phyloP scores from a whole-genome alignment of 176 grass and related monocot species.

The Areca catechu region DNA sequence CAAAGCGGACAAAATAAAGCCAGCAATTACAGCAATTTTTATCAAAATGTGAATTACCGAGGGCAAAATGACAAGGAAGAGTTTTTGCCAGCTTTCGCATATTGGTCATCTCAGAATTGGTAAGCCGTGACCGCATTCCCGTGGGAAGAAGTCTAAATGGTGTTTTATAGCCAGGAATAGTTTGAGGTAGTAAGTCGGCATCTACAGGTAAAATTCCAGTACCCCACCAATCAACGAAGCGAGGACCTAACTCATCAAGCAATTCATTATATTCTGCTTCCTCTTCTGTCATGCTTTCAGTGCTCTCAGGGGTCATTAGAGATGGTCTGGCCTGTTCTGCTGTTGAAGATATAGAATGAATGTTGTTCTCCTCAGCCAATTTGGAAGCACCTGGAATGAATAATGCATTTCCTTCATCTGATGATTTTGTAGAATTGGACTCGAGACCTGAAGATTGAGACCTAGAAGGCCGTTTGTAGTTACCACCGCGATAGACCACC shows the following conservation, averaged over 20 bases:
- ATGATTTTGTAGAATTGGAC: constrained; percentile 18
- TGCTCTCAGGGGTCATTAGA: constrained; percentile 24
- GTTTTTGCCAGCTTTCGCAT: constrained; percentile 58
- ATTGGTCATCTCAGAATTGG: constrained; percentile 73
- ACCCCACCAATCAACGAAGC: constrained; percentile 91
- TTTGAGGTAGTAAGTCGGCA: constrained; percentile 72
- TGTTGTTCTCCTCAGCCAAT: constrained; percentile 13
- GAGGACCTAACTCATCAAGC: constrained; percentile 75
- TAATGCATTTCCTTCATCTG: constrained; percentile 26
- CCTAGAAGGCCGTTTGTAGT: constrained; percentile 58
- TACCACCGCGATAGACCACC: constrained; percentile 74
- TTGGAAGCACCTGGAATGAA: constrained; percentile 39
- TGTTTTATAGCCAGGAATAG: constrained; percentile 77
- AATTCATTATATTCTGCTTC: constrained; percentile 78
- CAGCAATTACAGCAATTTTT: too few species aligned
- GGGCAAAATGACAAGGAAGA: constrained; percentile 91
- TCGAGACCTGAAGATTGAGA: constrained; percentile 31
- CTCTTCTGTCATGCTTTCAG: constrained; percentile 58
- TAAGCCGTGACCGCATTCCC: constrained; percentile 65
- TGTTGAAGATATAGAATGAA: constrained; percentile 11
- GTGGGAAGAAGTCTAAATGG: constrained; percentile 74
- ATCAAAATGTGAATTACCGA: constrained; percentile 32
- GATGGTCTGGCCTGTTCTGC: constrained; percentile 11
- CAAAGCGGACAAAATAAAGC: not conserved
- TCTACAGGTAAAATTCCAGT: constrained; percentile 64